phyloP scores from a whole-genome alignment of 176 grass and related monocot genomes.

The Guadua angustifolia region DNA sequence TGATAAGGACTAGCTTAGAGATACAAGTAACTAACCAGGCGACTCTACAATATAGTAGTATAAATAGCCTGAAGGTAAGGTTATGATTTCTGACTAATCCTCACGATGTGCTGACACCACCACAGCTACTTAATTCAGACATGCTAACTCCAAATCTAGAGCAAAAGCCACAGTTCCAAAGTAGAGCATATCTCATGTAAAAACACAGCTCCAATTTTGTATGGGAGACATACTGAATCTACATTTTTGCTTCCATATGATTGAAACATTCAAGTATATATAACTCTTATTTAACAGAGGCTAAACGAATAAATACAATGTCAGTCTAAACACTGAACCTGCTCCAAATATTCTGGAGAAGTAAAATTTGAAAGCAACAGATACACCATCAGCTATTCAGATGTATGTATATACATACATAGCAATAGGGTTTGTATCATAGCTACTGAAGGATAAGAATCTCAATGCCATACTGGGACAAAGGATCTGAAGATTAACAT shows the following conservation, averaged over 20 bases:
- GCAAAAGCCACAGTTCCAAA: neutral
- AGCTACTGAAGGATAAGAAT: constrained; percentile 47
- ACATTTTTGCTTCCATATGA: neutral
- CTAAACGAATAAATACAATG: constrained; percentile 20
- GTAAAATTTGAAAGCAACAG: constrained; percentile 44
- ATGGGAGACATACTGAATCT: neutral
- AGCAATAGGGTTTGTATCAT: constrained; percentile 38
- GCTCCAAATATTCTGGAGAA: constrained; percentile 27
- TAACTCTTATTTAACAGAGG: constrained; percentile 23
- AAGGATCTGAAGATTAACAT: constrained; percentile 8
- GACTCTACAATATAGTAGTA: constrained; percentile 14
- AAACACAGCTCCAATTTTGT: constrained; percentile 28
- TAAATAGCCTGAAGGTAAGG: constrained; percentile 30
- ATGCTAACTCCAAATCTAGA: neutral
- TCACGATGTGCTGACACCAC: constrained; percentile 39
- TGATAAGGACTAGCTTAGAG: constrained; percentile 53
- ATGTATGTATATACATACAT: neutral
- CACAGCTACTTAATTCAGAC: neutral
- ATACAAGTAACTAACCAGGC: constrained; percentile 47
- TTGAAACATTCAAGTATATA: constrained; percentile 25
- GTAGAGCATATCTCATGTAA: neutral
- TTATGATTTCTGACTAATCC: constrained; percentile 40
- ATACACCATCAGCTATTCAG: constrained; percentile 24
- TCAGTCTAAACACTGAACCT: constrained; percentile 40
- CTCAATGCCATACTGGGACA: constrained; percentile 3